phyloP scores from a whole-genome alignment of 164 flowering plant genomes.

The Nymphaea thermarum region DNA sequence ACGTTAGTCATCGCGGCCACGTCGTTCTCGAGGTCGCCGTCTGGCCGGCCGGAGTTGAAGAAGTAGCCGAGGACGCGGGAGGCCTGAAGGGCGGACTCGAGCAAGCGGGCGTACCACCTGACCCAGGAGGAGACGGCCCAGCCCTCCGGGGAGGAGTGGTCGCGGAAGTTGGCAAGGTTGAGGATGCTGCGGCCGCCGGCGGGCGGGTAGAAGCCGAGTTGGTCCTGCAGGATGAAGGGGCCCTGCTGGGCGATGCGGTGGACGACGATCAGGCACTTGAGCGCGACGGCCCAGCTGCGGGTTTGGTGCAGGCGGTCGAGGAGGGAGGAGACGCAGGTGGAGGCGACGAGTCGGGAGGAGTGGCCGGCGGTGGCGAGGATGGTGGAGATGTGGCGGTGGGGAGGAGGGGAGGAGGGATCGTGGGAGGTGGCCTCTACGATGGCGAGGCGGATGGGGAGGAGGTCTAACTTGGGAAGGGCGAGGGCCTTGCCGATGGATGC shows the following conservation, averaged over 20 bases:
- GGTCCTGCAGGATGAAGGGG: slow-evolving; percentile 56
- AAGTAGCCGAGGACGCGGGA: slow-evolving; percentile 42
- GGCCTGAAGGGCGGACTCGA: slow-evolving; percentile 40
- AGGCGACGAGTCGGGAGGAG: slow-evolving; percentile 45
- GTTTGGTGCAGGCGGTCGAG: slow-evolving; percentile 60
- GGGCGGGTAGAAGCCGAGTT: slow-evolving; percentile 49
- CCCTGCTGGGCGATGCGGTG: slow-evolving; percentile 40
- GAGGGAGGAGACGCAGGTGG: slow-evolving; percentile 30
- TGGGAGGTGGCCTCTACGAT: slow-evolving; percentile 73
- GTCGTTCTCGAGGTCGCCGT: slow-evolving; percentile 11
- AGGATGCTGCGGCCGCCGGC: slow-evolving; percentile 59
- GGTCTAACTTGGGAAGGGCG: slow-evolving; percentile 25
- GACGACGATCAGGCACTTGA: slow-evolving; percentile 47
- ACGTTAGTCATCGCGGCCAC: slow-evolving; percentile 23
- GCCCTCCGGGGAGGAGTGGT: slow-evolving; percentile 21
- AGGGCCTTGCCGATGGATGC: slow-evolving; percentile 56
- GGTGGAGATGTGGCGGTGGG: slow-evolving; percentile 24
- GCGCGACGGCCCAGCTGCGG: slow-evolving; percentile 36
- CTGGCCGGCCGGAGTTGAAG: slow-evolving; percentile 17
- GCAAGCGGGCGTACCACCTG: slow-evolving; percentile 45
- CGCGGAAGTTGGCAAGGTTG: slow-evolving; percentile 48
- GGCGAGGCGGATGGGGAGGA: slow-evolving; percentile 24
- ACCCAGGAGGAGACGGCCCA: slow-evolving; percentile 50
- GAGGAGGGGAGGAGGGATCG: slow-evolving; percentile 24
- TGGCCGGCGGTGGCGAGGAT: slow-evolving; percentile 37